Base-by-base conservation (phyloP, 108 stramenopile species). In the Chaetoceros tenuissimus region DNA sequence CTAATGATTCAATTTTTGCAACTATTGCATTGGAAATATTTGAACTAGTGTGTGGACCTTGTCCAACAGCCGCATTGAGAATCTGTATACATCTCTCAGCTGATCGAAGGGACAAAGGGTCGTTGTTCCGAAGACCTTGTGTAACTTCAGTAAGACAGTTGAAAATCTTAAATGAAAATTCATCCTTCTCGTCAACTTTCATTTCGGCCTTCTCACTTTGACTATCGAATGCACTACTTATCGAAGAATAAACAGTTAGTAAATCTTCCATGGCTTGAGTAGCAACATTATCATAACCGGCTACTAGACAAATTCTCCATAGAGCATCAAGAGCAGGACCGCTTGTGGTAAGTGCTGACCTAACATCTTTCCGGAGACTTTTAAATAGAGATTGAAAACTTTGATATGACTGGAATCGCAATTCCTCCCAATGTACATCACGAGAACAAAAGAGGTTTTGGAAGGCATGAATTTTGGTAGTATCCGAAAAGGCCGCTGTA, bases 21-120 rank as follows among this genome's bases (percentile, higher is more conserved):
- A 91, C 45, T 31, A 82, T 67, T n/a, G n/a, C n/a, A n/a, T n/a
- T n/a, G 46, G 64, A 57, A 5, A 79, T 53, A 18, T 80, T 72
- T 8, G 86, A 81, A 22, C 53, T 31, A 23, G 79, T 63, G 31
- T 62, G 54, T 7, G 31, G 8, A 18, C 3, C 44, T 31, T 81
- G 72, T 22, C 82, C 74, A 23, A 89, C 69, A 19, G 91, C 87
- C 23, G 82, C 77, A 48, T 82, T 93, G 48, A 93, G 57, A 48
- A 93, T 93, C 31, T 83, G 73, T 31, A 93, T 69, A 59, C 85
- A 89, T 31, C 91, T 69, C 62, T 89, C 85, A 2, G 85, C 87
- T 21, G 80, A 70, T 10, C 80, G 70, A 53, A 80, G 73, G 25
- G 80, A 79, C 23, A 72, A 58, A 3, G 47, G 34, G 28, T 73